Evolutionary conservation across 257 asterid genomes (phyloP).

Genomic region (Fraxinus anomala): DNA sequence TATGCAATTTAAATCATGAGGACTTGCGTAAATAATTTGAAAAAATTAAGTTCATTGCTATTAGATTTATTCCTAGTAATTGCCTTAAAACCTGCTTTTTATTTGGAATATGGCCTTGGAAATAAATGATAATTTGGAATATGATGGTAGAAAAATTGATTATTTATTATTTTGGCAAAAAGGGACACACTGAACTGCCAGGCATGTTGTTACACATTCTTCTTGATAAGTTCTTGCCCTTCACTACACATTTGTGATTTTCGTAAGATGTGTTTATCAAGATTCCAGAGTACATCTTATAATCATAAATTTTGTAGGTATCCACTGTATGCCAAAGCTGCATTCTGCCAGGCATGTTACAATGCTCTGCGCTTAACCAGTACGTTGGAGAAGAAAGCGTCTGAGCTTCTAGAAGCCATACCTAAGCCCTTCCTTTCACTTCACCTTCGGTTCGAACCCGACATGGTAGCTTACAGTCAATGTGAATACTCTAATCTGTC

Average conservation of each 20-base stretch:
- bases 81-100: neutral
- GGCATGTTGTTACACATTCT: neutral
- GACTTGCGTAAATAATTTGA: neutral
- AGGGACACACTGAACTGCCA: neutral
- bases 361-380: conserved; percentile 68
- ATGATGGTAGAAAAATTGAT: neutral
- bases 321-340: conserved; percentile 82
- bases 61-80: neutral
- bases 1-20: neutral
- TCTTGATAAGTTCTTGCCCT: neutral
- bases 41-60: neutral
- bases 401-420: conserved; percentile 77
- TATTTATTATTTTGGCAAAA: neutral
- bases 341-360: conserved; percentile 93
- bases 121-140: neutral
- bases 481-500: conserved; percentile 73
- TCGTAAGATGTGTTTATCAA: neutral
- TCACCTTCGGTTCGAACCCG: conserved; percentile 98
- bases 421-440: conserved; percentile 98
- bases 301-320: conserved; percentile 55
- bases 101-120: neutral
- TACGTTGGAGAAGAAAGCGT: conserved; percentile 61
- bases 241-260: neutral
- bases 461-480: conserved; percentile 98
- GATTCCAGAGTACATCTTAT: neutral